A percentile compares a stretch with the other conserved stretches of the same genome.
Conservation (phyloP, 495 filamentous ascomycete species). For the Trichoderma virens region DNA sequence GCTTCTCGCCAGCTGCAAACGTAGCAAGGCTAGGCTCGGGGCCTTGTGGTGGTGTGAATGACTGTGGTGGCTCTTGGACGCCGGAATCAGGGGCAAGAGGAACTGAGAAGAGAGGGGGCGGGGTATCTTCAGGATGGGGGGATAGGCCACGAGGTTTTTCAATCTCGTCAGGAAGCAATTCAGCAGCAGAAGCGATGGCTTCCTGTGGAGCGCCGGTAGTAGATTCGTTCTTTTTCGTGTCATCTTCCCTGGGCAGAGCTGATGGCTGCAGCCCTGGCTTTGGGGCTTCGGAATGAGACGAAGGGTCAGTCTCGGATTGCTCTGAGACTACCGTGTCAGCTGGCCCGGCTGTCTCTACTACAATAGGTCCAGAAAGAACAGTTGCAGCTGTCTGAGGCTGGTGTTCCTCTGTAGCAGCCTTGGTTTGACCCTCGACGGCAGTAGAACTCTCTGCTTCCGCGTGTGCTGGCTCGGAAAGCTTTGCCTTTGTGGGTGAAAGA, state of each 20-base stretch:
- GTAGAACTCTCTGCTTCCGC: background rate
- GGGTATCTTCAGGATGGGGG: slow-evolving; percentile 57
- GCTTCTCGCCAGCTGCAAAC: slow-evolving; percentile 10
- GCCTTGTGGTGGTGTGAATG: background rate
- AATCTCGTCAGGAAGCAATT: background rate
- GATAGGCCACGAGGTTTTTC: slow-evolving; percentile 26
- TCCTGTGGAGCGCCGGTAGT: background rate
- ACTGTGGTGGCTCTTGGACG: background rate
- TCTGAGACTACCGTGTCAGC: background rate
- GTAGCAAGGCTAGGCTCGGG: background rate
- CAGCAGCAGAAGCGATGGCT: background rate
- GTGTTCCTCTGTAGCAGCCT: background rate
- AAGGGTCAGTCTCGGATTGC: background rate
- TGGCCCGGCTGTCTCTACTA: background rate
- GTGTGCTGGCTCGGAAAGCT: slow-evolving; percentile 11
- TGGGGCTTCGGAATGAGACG: background rate
- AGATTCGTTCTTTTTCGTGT: background rate
- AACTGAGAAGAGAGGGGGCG: slow-evolving; percentile 54
- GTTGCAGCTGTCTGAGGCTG: background rate
- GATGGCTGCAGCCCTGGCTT: background rate
- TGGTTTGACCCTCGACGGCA: background rate
- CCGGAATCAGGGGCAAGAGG: slow-evolving; percentile 9
- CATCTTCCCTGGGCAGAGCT: background rate
- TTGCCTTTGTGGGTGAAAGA: slow-evolving; percentile 40
- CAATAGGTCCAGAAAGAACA: background rate